Evolutionary conservation across 208 protist genomes (phyloP).

Genomic region (Angomonas ambiguus): DNA sequence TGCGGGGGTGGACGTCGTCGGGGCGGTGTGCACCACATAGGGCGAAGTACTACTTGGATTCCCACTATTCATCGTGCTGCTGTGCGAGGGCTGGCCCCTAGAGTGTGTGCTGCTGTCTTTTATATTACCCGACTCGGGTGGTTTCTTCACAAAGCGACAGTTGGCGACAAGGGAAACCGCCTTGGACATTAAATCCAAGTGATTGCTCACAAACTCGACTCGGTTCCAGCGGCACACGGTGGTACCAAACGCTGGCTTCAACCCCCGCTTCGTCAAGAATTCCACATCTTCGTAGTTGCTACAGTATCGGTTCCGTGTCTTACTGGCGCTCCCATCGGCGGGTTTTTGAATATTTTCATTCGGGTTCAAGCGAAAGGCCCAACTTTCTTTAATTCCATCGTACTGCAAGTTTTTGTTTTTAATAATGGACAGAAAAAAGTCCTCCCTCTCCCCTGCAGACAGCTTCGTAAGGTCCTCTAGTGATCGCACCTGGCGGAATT

Average conservation of each 20-base stretch:
- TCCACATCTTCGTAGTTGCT: background rate
- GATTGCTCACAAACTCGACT: background rate
- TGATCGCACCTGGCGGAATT: background rate
- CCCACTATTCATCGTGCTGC: too few relatives aligned
- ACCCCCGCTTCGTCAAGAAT: background rate
- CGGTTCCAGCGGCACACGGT: conserved; percentile 3
- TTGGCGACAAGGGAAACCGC: background rate
- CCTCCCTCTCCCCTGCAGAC: background rate
- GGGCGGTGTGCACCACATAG: too few relatives aligned
- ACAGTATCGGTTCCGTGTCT: background rate
- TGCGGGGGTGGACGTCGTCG: background rate
- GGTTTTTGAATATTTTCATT: background rate
- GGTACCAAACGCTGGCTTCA: background rate
- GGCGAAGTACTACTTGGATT: too few relatives aligned
- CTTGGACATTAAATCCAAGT: background rate
- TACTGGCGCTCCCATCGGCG: background rate
- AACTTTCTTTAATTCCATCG: background rate
- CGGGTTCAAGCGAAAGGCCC: background rate
- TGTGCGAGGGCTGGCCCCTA: too few relatives aligned
- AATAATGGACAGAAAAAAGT: background rate
- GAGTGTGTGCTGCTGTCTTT: too few relatives aligned
- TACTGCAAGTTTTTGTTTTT: background rate
- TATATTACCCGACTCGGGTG: too few relatives aligned
- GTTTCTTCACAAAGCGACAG: background rate
- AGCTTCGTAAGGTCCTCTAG: background rate